These are phyloP conservation scores for Pulveroboletus frians DNA, from an alignment of 768 basidiomycete genomes.

Conservation along the genomic window DNA sequence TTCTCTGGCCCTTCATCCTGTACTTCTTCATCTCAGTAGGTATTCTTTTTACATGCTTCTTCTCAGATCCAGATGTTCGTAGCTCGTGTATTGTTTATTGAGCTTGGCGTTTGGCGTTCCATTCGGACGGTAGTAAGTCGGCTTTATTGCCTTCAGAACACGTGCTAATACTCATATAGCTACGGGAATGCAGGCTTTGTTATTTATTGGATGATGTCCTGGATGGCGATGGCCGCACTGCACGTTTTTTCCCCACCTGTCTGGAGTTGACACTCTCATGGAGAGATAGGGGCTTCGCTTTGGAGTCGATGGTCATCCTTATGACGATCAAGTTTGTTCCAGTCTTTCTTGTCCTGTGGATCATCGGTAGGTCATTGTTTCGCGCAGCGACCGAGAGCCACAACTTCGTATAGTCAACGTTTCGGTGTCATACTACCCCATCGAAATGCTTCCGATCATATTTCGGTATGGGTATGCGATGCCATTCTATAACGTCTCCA, in stretches of 20 bases:
- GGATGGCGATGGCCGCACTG: slow-evolving; percentile 52
- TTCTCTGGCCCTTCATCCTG: slow-evolving; percentile 34
- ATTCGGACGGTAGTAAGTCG: slow-evolving; percentile 42
- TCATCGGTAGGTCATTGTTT: slow-evolving; percentile 43
- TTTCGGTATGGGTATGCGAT: slow-evolving; percentile 64
- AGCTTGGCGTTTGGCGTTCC: slow-evolving; percentile 57
- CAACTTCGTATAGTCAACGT: slow-evolving; percentile 43
- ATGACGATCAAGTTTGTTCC: slow-evolving; percentile 49
- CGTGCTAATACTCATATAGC: slow-evolving; percentile 18
- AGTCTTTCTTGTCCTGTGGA: slow-evolving; percentile 60
- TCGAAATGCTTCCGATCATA: slow-evolving; percentile 51
- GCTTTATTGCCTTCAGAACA: not conserved
- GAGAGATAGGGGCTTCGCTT: slow-evolving; percentile 48
- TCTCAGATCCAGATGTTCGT: not conserved
- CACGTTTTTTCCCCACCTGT: slow-evolving; percentile 23
- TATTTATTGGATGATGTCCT: slow-evolving; percentile 66
- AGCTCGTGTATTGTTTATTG: slow-evolving; percentile 57
- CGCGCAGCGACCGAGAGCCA: not conserved
- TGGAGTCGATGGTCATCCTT: slow-evolving; percentile 55
- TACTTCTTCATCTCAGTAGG: slow-evolving; percentile 42
- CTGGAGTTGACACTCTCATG: not conserved
- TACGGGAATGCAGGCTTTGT: slow-evolving; percentile 55
- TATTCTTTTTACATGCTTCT: not conserved
- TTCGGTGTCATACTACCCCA: slow-evolving; percentile 52
- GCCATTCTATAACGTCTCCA: slow-evolving; percentile 69